Evolutionary conservation across 176 grass and related monocot genomes (phyloP).

Genomic region (Oryza meyeriana): DNA sequence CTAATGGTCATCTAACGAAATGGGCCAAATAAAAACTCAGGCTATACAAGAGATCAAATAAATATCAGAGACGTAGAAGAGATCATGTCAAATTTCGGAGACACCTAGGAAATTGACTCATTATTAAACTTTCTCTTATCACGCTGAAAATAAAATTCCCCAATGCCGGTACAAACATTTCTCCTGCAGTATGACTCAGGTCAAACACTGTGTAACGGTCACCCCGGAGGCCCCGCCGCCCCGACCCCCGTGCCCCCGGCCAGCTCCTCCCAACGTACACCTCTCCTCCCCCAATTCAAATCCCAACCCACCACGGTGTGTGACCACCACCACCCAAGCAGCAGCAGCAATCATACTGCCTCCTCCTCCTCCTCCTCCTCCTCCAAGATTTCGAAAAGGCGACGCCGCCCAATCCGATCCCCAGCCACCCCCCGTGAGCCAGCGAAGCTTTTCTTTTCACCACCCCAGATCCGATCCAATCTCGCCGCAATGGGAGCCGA

Average conservation of each 20-base stretch:
- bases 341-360: not conserved
- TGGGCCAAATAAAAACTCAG: too few relatives aligned
- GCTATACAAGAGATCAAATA: too few relatives aligned
- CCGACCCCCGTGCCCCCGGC: not conserved
- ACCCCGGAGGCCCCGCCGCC: too few relatives aligned
- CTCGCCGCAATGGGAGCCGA: not conserved
- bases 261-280: constrained; percentile 13
- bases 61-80: too few relatives aligned
- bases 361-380: not conserved
- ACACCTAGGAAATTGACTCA: too few relatives aligned
- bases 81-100: too few relatives aligned
- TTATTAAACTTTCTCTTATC: too few relatives aligned
- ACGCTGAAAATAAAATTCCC: too few relatives aligned
- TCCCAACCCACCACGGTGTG: not conserved
- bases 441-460: not conserved
- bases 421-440: not conserved
- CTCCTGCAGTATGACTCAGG: not conserved
- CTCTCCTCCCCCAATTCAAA: constrained; percentile 9
- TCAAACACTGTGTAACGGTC: constrained; percentile 17
- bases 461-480: constrained; percentile 1
- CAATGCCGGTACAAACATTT: not conserved
- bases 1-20: too few relatives aligned
- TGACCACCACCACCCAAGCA: not conserved
- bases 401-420: not conserved
- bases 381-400: not conserved